Percentiles rank a stretch among this genome's conserved stretches.
Conservation (phyloP, 371 early-diverging fungal genomes). For the Mortierella sp. region DNA sequence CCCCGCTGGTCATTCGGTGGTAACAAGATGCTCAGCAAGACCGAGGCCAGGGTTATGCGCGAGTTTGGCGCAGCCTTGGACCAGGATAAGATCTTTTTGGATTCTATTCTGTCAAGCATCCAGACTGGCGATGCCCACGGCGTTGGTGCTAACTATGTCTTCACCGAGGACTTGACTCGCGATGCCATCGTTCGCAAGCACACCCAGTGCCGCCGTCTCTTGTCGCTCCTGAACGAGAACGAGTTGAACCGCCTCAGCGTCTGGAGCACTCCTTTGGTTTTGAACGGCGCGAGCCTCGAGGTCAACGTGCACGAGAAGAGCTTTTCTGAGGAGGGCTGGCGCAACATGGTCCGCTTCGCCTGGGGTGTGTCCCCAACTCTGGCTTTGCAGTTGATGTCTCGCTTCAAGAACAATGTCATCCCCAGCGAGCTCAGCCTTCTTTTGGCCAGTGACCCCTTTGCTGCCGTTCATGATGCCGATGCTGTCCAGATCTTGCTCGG, state of each 20-base stretch:
- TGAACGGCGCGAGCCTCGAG: constrained; percentile 54
- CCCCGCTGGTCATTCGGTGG: constrained; percentile 83
- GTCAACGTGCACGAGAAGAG: constrained; percentile 62
- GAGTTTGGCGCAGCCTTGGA: constrained; percentile 78
- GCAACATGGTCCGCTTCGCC: constrained; percentile 80
- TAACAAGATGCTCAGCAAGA: constrained; percentile 73
- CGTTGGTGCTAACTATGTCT: constrained; percentile 35
- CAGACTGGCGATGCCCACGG: constrained; percentile 34
- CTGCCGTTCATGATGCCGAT: constrained; percentile 81
- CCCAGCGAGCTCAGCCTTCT: constrained; percentile 78
- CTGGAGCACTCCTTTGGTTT: constrained; percentile 82
- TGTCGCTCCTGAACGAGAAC: constrained; percentile 88
- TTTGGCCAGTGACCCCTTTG: constrained; percentile 74
- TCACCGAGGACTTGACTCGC: constrained; percentile 49
- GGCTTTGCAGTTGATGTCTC: constrained; percentile 81
- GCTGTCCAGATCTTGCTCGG: constrained; percentile 80
- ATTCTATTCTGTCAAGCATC: constrained; percentile 65
- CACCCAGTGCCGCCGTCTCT: constrained; percentile 69
- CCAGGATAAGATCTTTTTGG: constrained; percentile 75
- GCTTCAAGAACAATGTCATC: constrained; percentile 82
- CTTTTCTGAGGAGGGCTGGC: constrained; percentile 81
- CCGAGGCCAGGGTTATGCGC: constrained; percentile 77
- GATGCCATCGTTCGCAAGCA: constrained; percentile 65
- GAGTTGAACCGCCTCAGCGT: constrained; percentile 87
- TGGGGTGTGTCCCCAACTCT: constrained; percentile 87